A percentile compares a stretch with the other conserved stretches of the same genome.
Evolutionary conservation across 495 filamentous ascomycete species (phyloP).

Genomic region (Peziza echinospora): DNA sequence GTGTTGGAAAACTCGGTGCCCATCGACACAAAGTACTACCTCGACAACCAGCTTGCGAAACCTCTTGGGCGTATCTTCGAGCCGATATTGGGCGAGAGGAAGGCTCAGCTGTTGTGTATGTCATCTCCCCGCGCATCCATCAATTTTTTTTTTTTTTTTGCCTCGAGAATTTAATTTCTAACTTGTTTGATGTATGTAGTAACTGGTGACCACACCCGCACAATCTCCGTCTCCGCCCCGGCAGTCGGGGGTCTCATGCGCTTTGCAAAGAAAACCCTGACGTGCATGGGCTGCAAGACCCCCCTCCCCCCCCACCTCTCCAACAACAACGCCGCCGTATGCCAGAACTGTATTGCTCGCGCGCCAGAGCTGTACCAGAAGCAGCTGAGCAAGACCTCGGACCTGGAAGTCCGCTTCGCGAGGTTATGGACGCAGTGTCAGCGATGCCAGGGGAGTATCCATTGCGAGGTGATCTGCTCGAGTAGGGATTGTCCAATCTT

Average conservation of each 20-base stretch:
- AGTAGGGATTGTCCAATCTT: constrained; percentile 96
- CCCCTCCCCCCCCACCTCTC: constrained; percentile 35
- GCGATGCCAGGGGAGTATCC: constrained; percentile 89
- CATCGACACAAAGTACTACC: constrained; percentile 96
- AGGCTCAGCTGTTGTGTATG: constrained; percentile 46
- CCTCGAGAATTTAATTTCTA: background rate
- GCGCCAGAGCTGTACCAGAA: constrained; percentile 88
- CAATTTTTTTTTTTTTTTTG: background rate
- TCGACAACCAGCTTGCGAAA: constrained; percentile 94
- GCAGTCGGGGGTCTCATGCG: constrained; percentile 89
- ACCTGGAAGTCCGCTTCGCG: constrained; percentile 81
- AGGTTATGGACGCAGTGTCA: constrained; percentile 97
- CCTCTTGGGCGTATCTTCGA: constrained; percentile 91
- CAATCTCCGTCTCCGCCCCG: constrained; percentile 75
- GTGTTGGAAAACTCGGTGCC: constrained; percentile 95
- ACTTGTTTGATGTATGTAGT: too few species aligned
- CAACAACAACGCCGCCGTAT: constrained; percentile 67
- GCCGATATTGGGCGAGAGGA: constrained; percentile 82
- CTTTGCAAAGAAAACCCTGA: constrained; percentile 90
- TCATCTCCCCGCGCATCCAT: constrained; percentile 14
- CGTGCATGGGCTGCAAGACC: constrained; percentile 98
- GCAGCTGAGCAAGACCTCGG: constrained; percentile 63
- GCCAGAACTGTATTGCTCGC: constrained; percentile 58
- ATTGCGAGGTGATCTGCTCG: constrained; percentile 93
- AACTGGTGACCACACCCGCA: constrained; percentile 77